Evolutionary conservation across 257 asterid genomes (phyloP).

Genomic region (Jacaranda mimosifolia): DNA sequence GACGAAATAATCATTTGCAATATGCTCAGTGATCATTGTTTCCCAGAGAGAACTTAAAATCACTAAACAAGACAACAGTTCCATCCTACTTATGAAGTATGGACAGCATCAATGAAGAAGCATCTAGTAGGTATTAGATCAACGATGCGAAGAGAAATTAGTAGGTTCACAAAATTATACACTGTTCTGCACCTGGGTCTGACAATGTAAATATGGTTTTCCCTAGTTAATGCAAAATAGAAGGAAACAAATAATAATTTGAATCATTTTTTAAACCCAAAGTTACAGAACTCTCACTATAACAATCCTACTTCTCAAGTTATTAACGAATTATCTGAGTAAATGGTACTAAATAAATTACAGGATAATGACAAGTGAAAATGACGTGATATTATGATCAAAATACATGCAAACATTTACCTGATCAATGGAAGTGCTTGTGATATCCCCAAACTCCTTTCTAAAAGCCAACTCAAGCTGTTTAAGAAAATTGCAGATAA

Average conservation of each 20-base stretch:
- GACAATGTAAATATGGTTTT: conserved; percentile 1
- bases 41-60: background rate
- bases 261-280: background rate
- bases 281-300: conserved; percentile 5
- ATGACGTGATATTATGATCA: conserved; percentile 7
- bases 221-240: conserved; percentile 1
- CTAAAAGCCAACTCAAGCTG: conserved; percentile 93
- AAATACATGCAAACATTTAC: conserved; percentile 46
- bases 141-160: background rate
- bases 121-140: background rate
- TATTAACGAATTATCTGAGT: conserved; percentile 16
- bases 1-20: background rate
- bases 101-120: background rate
- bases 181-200: conserved; percentile 9
- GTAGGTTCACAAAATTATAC: background rate
- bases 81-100: background rate
- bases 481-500: conserved; percentile 39
- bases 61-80: conserved; percentile 9
- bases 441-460: conserved; percentile 69
- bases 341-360: background rate
- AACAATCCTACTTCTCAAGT: background rate
- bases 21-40: background rate
- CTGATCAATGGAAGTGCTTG: conserved; percentile 76
- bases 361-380: conserved; percentile 1
- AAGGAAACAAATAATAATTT: conserved; percentile 13